Evolutionary conservation across 768 basidiomycete species (phyloP).

Genomic region (Hortiboletus flavorubellus): DNA sequence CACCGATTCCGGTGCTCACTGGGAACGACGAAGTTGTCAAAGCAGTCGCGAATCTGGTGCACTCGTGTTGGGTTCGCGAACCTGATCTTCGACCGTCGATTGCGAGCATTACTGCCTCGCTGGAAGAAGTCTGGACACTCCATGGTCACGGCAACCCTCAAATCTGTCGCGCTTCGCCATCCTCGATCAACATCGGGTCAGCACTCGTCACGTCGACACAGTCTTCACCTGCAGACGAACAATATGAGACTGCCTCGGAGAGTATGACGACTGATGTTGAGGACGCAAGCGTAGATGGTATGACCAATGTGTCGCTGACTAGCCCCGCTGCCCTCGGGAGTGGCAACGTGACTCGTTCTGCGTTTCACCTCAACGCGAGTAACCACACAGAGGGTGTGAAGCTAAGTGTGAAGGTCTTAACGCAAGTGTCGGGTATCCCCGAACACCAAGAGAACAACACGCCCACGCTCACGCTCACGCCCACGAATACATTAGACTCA

Average conservation of each 20-base stretch:
- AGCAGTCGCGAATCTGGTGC: conserved; percentile 43
- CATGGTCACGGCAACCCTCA: conserved; percentile 24
- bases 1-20: conserved; percentile 40
- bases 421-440: background rate
- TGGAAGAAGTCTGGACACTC: conserved; percentile 45
- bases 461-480: conserved; percentile 28
- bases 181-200: background rate
- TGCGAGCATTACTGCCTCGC: conserved; percentile 40
- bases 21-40: conserved; percentile 32
- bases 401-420: conserved; percentile 29
- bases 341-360: background rate
- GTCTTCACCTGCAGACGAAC: conserved; percentile 22
- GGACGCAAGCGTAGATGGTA: conserved; percentile 9
- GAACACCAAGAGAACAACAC: background rate
- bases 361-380: background rate
- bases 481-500: conserved; percentile 30
- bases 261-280: conserved; percentile 20
- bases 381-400: conserved; percentile 14
- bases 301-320: conserved; percentile 16
- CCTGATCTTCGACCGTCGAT: conserved; percentile 55
- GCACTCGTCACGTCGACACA: conserved; percentile 1
- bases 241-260: conserved; percentile 27
- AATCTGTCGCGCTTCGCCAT: background rate
- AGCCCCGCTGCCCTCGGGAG: conserved; percentile 10
- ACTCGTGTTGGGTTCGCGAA: conserved; percentile 54